Percentiles rank a stretch among this genome's conserved stretches.
These are phyloP conservation scores for Lyophyllum shimeji DNA, from an alignment of 768 basidiomycete species.

Conservation along the genomic window DNA sequence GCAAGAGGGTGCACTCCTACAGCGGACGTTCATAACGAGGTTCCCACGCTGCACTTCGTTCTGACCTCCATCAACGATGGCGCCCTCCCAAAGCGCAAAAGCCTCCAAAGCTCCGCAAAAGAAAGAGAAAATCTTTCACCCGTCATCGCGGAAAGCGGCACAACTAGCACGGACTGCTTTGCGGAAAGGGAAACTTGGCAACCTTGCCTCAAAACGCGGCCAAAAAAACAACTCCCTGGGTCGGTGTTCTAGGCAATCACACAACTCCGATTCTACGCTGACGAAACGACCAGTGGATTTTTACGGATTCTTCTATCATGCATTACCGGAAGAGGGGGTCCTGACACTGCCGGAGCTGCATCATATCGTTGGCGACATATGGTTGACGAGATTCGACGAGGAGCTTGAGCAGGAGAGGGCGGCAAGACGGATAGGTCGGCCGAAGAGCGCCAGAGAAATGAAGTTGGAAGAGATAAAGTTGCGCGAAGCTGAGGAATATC, in stretches of 20 bases:
- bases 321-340: slow-evolving; percentile 58
- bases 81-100: slow-evolving; percentile 40
- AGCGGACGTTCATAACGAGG: neutral
- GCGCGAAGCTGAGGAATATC: slow-evolving; percentile 69
- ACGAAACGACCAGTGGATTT: slow-evolving; percentile 51
- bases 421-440: slow-evolving; percentile 68
- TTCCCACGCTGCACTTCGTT: slow-evolving; percentile 14
- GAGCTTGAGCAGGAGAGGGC: slow-evolving; percentile 62
- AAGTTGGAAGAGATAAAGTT: slow-evolving; percentile 72
- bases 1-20: too few relatives aligned
- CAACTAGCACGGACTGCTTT: slow-evolving; percentile 68
- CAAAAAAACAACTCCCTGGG: slow-evolving; percentile 59
- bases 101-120: slow-evolving; percentile 33
- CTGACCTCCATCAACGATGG: slow-evolving; percentile 26
- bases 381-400: slow-evolving; percentile 71
- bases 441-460: slow-evolving; percentile 67
- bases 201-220: slow-evolving; percentile 51
- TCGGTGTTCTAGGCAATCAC: slow-evolving; percentile 23
- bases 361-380: slow-evolving; percentile 58
- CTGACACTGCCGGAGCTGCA: slow-evolving; percentile 70
- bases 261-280: slow-evolving; percentile 3
- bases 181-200: slow-evolving; percentile 66
- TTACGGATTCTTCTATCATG: slow-evolving; percentile 75
- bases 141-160: slow-evolving; percentile 79
- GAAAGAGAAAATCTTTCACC: slow-evolving; percentile 82